Base-by-base conservation (phyloP, 164 flowering plant genomes). In the Dillenia turbinata region DNA sequence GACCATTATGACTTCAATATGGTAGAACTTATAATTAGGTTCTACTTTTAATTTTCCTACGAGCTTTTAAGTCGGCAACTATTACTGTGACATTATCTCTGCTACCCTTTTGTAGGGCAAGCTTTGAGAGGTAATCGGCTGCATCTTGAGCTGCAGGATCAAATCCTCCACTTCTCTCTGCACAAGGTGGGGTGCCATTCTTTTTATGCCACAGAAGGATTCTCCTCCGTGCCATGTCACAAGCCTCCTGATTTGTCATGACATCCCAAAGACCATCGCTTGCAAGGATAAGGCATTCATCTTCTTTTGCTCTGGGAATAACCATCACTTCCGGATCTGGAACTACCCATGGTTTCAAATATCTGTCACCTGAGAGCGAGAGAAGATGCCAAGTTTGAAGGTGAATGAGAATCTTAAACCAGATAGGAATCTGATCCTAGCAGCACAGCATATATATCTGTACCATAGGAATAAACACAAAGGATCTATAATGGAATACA, bases 91-190 rank as follows among this genome's bases (percentile, higher is more conserved):
- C 84, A 73, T 91, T 91, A 65, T 91, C 97, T 62, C 78, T 81
- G 74, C 90, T 89, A 24, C 92, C 95, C 69, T 78, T 85, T 46
- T 85, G 93, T 47, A 82, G 77, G 59, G 97, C 97, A 15, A 82
- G 82, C 73, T 77, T 79, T 2, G 88, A 81, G 48, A 91, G 96
- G 66, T 58, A 81, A 61, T 91, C 93, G 2, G 97, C 97, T 6
- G 93, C 97, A 24, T 87, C 83, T 66, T 89, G 96, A 17, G 94
- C 88, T 24, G 97, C 93, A 9, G 82, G 90, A 66, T 83, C 85
- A 49, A 73, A 46, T 44, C 82, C 84, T 16, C 70, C 57, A 11
- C 89, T 88, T 59, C 90, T 78, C 52, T 81, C 84, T 9, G 69
- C 11, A 26, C 72, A 63, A 51, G 76, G 68, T 10, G 67, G 57